A percentile compares a stretch with the other conserved stretches of the same genome.
Evolutionary conservation across 805 yeast species (phyloP).

Genomic region (Yamadazyma laniorum): DNA sequence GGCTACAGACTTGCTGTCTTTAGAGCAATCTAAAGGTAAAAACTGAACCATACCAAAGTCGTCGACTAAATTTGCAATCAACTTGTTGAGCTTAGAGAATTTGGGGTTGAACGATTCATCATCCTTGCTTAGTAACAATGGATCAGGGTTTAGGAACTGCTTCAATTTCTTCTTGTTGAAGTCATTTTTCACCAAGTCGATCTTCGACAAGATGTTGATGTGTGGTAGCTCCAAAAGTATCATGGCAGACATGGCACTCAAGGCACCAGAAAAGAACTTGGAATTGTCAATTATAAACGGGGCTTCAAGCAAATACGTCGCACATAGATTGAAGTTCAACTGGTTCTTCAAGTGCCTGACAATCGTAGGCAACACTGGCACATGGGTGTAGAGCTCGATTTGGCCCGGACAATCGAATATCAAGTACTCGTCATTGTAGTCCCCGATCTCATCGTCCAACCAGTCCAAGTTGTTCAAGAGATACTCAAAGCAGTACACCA

Average conservation of each 20-base stretch:
- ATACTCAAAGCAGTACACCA: constrained; percentile 91
- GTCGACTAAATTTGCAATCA: constrained; percentile 88
- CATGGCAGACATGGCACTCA: constrained; percentile 99
- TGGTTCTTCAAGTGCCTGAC: constrained; percentile 80
- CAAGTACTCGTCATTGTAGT: constrained; percentile 87
- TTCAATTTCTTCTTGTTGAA: constrained; percentile 74
- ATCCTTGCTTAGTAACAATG: constrained; percentile 60
- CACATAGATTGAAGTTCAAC: constrained; percentile 85
- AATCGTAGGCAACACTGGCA: constrained; percentile 87
- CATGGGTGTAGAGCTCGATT: constrained; percentile 90
- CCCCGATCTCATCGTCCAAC: constrained; percentile 97
- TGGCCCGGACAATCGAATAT: constrained; percentile 98
- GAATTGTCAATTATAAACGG: constrained; percentile 88
- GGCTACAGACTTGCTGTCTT: constrained; percentile 70
- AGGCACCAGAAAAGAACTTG: constrained; percentile 92
- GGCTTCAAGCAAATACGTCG: constrained; percentile 88
- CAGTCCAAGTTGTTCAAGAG: constrained; percentile 88
- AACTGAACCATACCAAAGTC: constrained; percentile 99
- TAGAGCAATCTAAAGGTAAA: constrained; percentile 73
- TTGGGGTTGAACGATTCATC: constrained; percentile 48
- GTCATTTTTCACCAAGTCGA: constrained; percentile 81
- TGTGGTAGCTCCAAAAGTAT: constrained; percentile 92
- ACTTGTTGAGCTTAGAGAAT: constrained; percentile 68
- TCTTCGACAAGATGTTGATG: constrained; percentile 81
- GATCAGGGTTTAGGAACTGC: constrained; percentile 88